Percentiles rank a stretch among this genome's conserved stretches.
These are phyloP conservation scores for Mollisiaceae sp. DNA, from an alignment of 2,329 filamentous ascomycete genomes.

Conservation along the genomic window DNA sequence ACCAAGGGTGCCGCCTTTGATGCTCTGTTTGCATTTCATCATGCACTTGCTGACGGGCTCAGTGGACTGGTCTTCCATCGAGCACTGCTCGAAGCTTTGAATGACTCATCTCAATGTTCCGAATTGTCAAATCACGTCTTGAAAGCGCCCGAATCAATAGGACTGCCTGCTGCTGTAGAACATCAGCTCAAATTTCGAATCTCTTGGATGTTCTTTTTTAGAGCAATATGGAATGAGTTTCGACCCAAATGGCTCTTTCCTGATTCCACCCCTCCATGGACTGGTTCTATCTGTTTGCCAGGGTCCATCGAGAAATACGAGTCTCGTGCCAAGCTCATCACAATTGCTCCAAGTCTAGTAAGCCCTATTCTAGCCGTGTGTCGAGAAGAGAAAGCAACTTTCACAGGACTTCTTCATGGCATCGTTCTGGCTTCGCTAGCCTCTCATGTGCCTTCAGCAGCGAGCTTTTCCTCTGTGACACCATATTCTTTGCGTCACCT, in stretches of 20 bases:
- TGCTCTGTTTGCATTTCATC: conserved; percentile 56
- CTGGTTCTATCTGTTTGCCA: conserved; percentile 46
- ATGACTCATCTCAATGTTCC: conserved; percentile 26
- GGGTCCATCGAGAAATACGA: conserved; percentile 33
- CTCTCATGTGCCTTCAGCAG: conserved; percentile 44
- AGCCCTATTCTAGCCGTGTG: conserved; percentile 19
- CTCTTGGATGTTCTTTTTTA: conserved; percentile 49
- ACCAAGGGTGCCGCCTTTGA: conserved; percentile 24
- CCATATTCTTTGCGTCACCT: conserved; percentile 53
- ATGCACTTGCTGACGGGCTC: conserved; percentile 57
- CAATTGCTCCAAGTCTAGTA: conserved; percentile 16
- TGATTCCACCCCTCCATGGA: conserved; percentile 45
- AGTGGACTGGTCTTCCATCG: conserved; percentile 56
- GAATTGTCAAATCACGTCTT: conserved; percentile 38
- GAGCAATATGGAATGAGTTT: conserved; percentile 48
- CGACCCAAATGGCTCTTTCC: conserved; percentile 47
- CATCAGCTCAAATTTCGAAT: conserved; percentile 39
- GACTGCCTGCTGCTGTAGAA: conserved; percentile 30
- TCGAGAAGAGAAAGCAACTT: conserved; percentile 46
- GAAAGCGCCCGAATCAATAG: conserved; percentile 39
- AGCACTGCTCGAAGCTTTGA: conserved; percentile 51
- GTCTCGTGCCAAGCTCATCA: conserved; percentile 20
- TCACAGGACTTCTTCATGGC: conserved; percentile 56
- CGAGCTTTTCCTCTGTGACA: conserved; percentile 47
- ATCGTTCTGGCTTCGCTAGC: conserved; percentile 51